These are phyloP conservation scores for Colletotrichum camelliae DNA, from an alignment of 2,329 filamentous ascomycete species.

Conservation along the genomic window DNA sequence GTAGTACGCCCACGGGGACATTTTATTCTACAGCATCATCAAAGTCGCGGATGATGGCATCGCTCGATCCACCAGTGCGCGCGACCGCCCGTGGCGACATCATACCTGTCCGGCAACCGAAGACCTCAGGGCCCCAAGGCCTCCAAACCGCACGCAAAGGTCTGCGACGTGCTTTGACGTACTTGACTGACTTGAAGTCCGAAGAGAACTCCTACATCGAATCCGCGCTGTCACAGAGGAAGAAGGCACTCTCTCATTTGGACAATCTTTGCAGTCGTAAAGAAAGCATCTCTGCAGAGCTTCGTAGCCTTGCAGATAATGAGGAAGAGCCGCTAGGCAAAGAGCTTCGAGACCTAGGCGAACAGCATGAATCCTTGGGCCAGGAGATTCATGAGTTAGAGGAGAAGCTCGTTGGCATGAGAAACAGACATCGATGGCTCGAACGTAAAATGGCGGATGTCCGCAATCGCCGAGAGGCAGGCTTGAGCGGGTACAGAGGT, in stretches of 20 bases:
- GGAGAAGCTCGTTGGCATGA: constrained; percentile 65
- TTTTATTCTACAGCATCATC: constrained; percentile 44
- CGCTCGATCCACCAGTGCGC: constrained; percentile 45
- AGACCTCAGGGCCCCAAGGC: constrained; percentile 52
- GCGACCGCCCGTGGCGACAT: constrained; percentile 51
- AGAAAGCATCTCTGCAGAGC: constrained; percentile 54
- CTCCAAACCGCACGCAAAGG: constrained; percentile 69
- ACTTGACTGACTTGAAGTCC: constrained; percentile 68
- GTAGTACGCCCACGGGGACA: constrained; percentile 44
- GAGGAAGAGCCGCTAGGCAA: constrained; percentile 62
- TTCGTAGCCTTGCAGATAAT: constrained; percentile 59
- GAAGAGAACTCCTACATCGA: constrained; percentile 71
- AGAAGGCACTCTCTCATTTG: constrained; percentile 63
- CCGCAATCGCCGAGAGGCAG: constrained; percentile 70
- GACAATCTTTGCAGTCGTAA: constrained; percentile 56
- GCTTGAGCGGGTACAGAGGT: constrained; percentile 73
- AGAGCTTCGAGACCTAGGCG: constrained; percentile 65
- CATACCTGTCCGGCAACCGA: constrained; percentile 66
- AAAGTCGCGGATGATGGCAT: constrained; percentile 43
- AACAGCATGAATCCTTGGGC: constrained; percentile 60
- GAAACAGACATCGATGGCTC: constrained; percentile 64
- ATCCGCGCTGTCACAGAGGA: constrained; percentile 60
- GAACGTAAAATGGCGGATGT: constrained; percentile 65
- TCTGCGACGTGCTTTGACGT: constrained; percentile 66
- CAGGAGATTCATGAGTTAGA: constrained; percentile 71